Evolutionary conservation across 2,329 filamentous ascomycete species (phyloP).

Genomic region (Alternaria longipes): DNA sequence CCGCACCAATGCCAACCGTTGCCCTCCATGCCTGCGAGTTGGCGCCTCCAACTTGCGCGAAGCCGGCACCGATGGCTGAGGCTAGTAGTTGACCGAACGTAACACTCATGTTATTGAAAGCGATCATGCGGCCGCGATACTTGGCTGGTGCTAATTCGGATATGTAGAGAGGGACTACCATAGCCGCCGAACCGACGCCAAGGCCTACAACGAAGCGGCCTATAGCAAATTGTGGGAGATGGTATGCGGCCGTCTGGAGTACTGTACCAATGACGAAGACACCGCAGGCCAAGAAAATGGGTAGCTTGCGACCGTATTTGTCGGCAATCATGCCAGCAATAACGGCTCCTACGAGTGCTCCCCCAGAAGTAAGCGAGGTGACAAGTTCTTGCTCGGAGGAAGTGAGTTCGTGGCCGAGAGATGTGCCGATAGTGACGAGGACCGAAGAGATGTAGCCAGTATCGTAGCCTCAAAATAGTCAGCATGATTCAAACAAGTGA

Average conservation of each 20-base stretch:
- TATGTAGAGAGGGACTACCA: constrained; percentile 45
- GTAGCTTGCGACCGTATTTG: constrained; percentile 45
- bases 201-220: constrained; percentile 44
- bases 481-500: background rate
- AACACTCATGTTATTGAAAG: constrained; percentile 49
- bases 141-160: constrained; percentile 42
- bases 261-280: constrained; percentile 43
- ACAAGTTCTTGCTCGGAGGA: constrained; percentile 51
- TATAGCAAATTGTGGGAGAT: constrained; percentile 38
- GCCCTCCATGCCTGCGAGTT: constrained; percentile 47
- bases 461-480: constrained; percentile 40
- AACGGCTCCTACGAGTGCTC: constrained; percentile 51
- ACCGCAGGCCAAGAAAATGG: constrained; percentile 39
- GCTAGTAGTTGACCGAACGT: constrained; percentile 46
- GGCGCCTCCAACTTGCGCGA: constrained; percentile 46
- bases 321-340: constrained; percentile 50
- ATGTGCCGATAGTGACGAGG: constrained; percentile 49
- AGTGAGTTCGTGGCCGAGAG: constrained; percentile 41
- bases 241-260: constrained; percentile 40
- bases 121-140: constrained; percentile 50
- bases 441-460: constrained; percentile 53
- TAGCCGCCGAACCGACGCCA: constrained; percentile 44
- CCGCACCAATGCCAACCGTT: constrained; percentile 49
- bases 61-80: constrained; percentile 45
- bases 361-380: constrained; percentile 51